Evolutionary conservation across 2,329 filamentous ascomycete species (phyloP).

Genomic region (Cercospora zeina): DNA sequence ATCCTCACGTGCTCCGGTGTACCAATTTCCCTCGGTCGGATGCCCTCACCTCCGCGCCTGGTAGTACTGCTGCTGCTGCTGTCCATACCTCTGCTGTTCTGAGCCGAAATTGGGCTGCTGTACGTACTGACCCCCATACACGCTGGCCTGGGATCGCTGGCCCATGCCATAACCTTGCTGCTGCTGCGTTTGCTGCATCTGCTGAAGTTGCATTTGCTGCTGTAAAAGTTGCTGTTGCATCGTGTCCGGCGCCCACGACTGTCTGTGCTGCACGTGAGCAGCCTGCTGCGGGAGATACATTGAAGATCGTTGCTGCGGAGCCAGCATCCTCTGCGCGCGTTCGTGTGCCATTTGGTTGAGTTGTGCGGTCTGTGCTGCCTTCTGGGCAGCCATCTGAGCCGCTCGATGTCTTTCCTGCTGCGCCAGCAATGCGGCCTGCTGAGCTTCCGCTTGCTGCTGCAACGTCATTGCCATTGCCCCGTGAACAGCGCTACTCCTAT

Average conservation of each 20-base stretch:
- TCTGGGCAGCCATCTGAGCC: slow-evolving; percentile 33
- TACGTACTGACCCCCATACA: slow-evolving; percentile 27
- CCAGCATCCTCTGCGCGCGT: slow-evolving; percentile 20
- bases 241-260: slow-evolving; percentile 19
- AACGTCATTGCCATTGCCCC: slow-evolving; percentile 63
- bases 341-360: slow-evolving; percentile 30
- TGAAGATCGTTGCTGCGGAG: slow-evolving; percentile 1
- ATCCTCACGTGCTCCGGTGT: not conserved
- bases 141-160: slow-evolving; percentile 19
- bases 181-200: slow-evolving; percentile 21
- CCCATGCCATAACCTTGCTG: slow-evolving; percentile 6
- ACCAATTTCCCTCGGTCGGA: not conserved
- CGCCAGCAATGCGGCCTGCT: slow-evolving; percentile 43
- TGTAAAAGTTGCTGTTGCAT: slow-evolving; percentile 22
- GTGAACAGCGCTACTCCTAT: slow-evolving; percentile 67
- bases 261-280: slow-evolving; percentile 14
- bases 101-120: slow-evolving; percentile 20
- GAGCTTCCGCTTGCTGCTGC: slow-evolving; percentile 42
- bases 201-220: slow-evolving; percentile 17
- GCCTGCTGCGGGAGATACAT: slow-evolving; percentile 8
- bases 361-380: slow-evolving; percentile 33
- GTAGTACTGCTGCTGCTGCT: slow-evolving; percentile 18
- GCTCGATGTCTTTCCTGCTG: slow-evolving; percentile 37
- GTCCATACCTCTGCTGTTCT: slow-evolving; percentile 13
- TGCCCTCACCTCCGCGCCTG: slow-evolving; percentile 1